Evolutionary conservation across 2,329 filamentous ascomycete species (phyloP).

Genomic region (Fusarium dlaminii): DNA sequence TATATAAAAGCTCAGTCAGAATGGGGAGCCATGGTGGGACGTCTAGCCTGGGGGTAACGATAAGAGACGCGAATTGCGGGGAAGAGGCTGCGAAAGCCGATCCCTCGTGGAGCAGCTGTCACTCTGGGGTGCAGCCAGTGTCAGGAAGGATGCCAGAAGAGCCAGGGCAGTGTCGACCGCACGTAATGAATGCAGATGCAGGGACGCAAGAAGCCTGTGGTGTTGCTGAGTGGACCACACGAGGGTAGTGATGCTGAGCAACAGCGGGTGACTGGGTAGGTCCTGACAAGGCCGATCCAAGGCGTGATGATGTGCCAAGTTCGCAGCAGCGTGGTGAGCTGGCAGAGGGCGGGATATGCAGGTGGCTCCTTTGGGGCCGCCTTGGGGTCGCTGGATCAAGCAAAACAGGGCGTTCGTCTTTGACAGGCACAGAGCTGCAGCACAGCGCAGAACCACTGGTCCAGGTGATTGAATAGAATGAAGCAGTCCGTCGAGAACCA

Average conservation of each 20-base stretch:
- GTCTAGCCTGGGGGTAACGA: slow-evolving; percentile 40
- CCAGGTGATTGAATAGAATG: slow-evolving; percentile 28
- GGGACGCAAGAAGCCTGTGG: slow-evolving; percentile 37
- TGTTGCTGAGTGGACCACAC: slow-evolving; percentile 36
- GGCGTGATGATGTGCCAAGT: slow-evolving; percentile 42
- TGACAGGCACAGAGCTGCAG: slow-evolving; percentile 38
- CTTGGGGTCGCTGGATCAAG: slow-evolving; percentile 38
- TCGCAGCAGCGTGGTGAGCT: slow-evolving; percentile 45
- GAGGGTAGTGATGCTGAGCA: slow-evolving; percentile 24
- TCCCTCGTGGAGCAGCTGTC: slow-evolving; percentile 39
- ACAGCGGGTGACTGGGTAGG: slow-evolving; percentile 30
- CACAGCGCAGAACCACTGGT: slow-evolving; percentile 36
- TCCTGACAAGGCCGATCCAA: slow-evolving; percentile 41
- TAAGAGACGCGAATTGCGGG: slow-evolving; percentile 38
- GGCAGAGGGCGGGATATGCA: slow-evolving; percentile 48
- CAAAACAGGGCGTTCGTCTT: slow-evolving; percentile 36
- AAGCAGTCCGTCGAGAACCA: slow-evolving; percentile 25
- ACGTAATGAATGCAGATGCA: slow-evolving; percentile 43
- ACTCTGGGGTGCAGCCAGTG: slow-evolving; percentile 41
- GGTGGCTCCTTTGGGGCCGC: slow-evolving; percentile 47
- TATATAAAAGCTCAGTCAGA: slow-evolving; percentile 50
- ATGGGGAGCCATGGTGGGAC: slow-evolving; percentile 49
- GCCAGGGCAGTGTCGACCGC: slow-evolving; percentile 30
- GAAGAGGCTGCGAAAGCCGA: slow-evolving; percentile 40
- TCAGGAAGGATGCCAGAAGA: slow-evolving; percentile 23